Evolutionary conservation across 768 basidiomycete species (phyloP).

Genomic region (Suillus bovinus): DNA sequence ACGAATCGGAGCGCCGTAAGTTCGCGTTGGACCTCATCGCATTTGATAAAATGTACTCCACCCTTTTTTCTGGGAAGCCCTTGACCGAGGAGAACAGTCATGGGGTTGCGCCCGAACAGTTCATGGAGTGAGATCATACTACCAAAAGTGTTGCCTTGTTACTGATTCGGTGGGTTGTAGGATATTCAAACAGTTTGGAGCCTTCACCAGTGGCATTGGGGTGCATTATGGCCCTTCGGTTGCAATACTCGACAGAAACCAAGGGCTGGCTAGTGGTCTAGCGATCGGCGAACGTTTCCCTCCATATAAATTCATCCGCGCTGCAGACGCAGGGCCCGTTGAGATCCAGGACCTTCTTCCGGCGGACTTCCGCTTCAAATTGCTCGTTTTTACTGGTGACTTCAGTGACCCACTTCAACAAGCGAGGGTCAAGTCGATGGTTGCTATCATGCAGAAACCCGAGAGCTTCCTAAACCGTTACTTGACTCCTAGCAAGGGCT

Average conservation of each 20-base stretch:
- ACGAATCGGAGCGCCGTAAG: conserved; percentile 53
- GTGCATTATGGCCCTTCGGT: conserved; percentile 48
- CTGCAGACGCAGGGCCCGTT: conserved; percentile 44
- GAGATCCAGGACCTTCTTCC: conserved; percentile 53
- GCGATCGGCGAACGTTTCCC: conserved; percentile 51
- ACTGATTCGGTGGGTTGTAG: conserved; percentile 25
- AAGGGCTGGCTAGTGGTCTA: conserved; percentile 39
- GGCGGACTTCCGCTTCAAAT: conserved; percentile 49
- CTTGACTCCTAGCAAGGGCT: conserved; percentile 18
- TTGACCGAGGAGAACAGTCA: conserved; percentile 34
- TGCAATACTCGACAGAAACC: conserved; percentile 35
- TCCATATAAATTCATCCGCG: conserved; percentile 47
- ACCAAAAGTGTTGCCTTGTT: background rate
- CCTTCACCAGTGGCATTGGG: conserved; percentile 49
- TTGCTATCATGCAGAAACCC: conserved; percentile 26
- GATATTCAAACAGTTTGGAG: conserved; percentile 45
- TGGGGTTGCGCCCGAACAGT: conserved; percentile 44
- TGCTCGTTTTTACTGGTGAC: conserved; percentile 48
- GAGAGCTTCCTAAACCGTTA: conserved; percentile 30
- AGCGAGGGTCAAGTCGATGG: conserved; percentile 26
- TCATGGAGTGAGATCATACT: conserved; percentile 37
- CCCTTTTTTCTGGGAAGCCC: conserved; percentile 57
- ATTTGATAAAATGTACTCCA: conserved; percentile 52
- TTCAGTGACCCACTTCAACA: conserved; percentile 24
- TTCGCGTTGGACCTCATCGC: conserved; percentile 55